Evolutionary conservation across 2,329 filamentous ascomycete genomes (phyloP).

Genomic region (Neocucurbitaria cava): DNA sequence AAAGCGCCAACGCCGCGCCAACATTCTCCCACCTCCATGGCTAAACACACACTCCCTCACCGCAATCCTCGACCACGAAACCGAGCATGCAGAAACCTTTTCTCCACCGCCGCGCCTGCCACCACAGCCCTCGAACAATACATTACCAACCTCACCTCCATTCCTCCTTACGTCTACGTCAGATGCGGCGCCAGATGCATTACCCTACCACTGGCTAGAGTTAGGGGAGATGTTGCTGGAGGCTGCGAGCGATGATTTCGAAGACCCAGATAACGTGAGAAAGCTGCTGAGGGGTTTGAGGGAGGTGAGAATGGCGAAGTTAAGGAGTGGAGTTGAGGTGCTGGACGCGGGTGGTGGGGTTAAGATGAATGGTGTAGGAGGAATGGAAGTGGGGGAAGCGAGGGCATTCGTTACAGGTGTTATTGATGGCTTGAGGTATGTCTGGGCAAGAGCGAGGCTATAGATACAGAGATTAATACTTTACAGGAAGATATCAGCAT

Average conservation of each 20-base stretch:
- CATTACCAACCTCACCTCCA: conserved; percentile 62
- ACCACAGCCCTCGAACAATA: conserved; percentile 57
- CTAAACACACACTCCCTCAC: conserved; percentile 77
- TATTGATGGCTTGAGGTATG: conserved; percentile 77
- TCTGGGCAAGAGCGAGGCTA: background rate
- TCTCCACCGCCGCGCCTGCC: conserved; percentile 81
- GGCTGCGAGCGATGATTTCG: conserved; percentile 77
- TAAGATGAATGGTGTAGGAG: conserved; percentile 82
- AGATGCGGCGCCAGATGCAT: conserved; percentile 68
- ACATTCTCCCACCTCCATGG: conserved; percentile 92
- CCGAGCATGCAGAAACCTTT: conserved; percentile 69
- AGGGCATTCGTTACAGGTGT: conserved; percentile 84
- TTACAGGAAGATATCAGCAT: conserved; percentile 76
- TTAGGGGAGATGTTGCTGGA: conserved; percentile 86
- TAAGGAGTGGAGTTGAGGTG: conserved; percentile 75
- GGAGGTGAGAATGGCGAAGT: conserved; percentile 89
- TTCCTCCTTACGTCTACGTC: conserved; percentile 80
- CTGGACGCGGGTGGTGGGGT: conserved; percentile 75
- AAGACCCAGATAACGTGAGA: conserved; percentile 73
- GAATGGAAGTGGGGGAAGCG: conserved; percentile 90
- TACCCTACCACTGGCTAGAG: conserved; percentile 97
- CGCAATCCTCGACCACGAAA: conserved; percentile 82
- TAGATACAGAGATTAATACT: conserved; percentile 8
- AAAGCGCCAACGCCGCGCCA: conserved; percentile 91
- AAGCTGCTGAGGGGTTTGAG: conserved; percentile 80